Percentiles rank a stretch among this genome's conserved stretches.
These are phyloP conservation scores for Naumovozyma baii DNA, from an alignment of 805 yeast species.

Conservation along the genomic window DNA sequence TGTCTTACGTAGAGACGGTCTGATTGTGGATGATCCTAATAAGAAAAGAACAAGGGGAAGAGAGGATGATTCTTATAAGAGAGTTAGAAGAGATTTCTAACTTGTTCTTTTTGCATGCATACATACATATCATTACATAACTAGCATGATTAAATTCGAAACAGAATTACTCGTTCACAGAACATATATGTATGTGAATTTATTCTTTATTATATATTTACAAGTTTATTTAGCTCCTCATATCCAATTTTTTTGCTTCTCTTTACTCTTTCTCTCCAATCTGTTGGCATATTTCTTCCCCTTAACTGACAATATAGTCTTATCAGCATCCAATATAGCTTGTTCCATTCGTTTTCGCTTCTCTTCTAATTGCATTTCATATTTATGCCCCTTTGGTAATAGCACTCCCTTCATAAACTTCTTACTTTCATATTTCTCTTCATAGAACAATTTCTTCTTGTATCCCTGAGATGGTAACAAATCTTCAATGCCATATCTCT, in stretches of 20 bases:
- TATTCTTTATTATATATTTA: too few relatives aligned
- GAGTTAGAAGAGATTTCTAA: constrained; percentile 30
- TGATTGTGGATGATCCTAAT: constrained; percentile 16
- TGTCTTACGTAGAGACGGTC: constrained; percentile 22
- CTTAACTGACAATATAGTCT: constrained; percentile 54
- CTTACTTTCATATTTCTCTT: constrained; percentile 64
- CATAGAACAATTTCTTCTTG: constrained; percentile 53
- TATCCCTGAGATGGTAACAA: constrained; percentile 45
- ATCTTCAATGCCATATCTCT: constrained; percentile 68
- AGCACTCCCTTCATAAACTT: constrained; percentile 67
- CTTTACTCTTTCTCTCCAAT: constrained; percentile 34
- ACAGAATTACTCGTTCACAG: too few relatives aligned
- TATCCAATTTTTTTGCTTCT: background rate
- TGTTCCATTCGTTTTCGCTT: constrained; percentile 52
- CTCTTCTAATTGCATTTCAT: constrained; percentile 57
- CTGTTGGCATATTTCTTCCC: constrained; percentile 41
- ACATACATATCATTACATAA: too few relatives aligned
- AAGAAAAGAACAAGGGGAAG: constrained; percentile 20
- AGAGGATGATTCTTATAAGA: constrained; percentile 19
- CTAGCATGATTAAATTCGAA: too few relatives aligned
- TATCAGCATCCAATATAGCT: constrained; percentile 61
- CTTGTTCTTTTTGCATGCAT: too few relatives aligned
- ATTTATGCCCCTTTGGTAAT: constrained; percentile 69
- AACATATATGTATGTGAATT: too few relatives aligned
- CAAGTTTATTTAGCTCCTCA: background rate